Conservation (phyloP, 805 yeast species). For the Candida ipomoeae region DNA sequence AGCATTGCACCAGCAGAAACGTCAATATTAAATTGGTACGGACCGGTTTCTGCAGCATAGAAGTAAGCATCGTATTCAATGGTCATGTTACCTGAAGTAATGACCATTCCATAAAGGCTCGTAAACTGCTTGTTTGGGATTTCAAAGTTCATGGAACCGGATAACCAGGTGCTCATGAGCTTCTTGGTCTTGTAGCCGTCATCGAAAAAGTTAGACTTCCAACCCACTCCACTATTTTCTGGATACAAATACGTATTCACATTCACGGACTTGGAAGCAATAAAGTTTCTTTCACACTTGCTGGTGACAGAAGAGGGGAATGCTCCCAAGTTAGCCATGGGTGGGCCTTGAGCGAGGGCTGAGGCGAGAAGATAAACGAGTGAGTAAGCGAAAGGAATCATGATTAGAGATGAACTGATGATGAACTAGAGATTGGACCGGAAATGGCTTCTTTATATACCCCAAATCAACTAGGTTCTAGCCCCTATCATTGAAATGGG, state of each 20-base stretch:
- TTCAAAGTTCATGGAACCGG: background rate
- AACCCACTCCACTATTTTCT: background rate
- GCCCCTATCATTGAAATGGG: background rate
- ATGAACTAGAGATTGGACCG: background rate
- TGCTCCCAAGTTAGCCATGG: too few relatives aligned
- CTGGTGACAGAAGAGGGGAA: too few relatives aligned
- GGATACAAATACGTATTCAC: background rate
- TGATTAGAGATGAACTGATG: background rate
- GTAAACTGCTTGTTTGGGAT: background rate
- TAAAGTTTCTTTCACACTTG: background rate
- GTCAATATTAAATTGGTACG: background rate
- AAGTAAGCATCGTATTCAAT: constrained; percentile 3
- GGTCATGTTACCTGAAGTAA: background rate
- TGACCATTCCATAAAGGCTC: background rate
- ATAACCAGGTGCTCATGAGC: background rate
- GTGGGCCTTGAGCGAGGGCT: too few relatives aligned
- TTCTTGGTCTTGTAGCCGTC: background rate
- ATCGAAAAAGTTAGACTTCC: background rate
- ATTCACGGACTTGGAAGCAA: background rate
- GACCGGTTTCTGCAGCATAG: constrained; percentile 2
- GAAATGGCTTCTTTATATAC: background rate
- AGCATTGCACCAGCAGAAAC: constrained; percentile 5
- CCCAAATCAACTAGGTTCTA: background rate
- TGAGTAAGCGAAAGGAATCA: background rate
- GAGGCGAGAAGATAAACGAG: background rate